Percentiles rank a stretch among this genome's conserved stretches.
These are phyloP conservation scores for Geotrichum histeridarum DNA, from an alignment of 1,139 yeast genomes.

Conservation along the genomic window DNA sequence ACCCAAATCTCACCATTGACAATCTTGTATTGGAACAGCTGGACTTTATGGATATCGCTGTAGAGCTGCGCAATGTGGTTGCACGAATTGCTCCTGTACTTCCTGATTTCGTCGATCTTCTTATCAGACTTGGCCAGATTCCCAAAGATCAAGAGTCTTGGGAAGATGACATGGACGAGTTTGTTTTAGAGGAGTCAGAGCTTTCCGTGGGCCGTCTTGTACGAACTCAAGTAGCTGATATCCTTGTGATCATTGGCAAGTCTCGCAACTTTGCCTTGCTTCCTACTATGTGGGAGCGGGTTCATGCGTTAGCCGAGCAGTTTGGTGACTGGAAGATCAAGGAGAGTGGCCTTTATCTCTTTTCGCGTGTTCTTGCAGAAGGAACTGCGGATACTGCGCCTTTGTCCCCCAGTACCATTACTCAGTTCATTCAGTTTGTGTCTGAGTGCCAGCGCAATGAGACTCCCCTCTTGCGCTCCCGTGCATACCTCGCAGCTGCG, in stretches of 20 bases:
- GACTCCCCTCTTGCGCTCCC: conserved; percentile 24
- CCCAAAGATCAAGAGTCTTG: conserved; percentile 35
- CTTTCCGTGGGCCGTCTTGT: conserved; percentile 42
- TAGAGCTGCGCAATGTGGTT: conserved; percentile 13
- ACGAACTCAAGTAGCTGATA: conserved; percentile 26
- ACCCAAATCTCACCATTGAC: conserved; percentile 15
- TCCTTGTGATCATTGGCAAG: conserved; percentile 21
- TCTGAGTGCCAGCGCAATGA: conserved; percentile 16
- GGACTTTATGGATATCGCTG: conserved; percentile 17
- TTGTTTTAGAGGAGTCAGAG: conserved; percentile 70
- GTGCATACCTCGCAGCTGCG: conserved; percentile 26
- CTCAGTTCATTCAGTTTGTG: conserved; percentile 16
- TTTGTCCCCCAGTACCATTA: conserved; percentile 19
- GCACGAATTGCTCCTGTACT: conserved; percentile 6
- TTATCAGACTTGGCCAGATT: conserved; percentile 28
- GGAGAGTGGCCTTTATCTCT: conserved; percentile 22
- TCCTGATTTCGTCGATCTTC: conserved; percentile 21
- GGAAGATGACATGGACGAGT: conserved; percentile 56
- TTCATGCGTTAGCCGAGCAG: conserved; percentile 2
- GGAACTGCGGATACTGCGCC: conserved; percentile 19
- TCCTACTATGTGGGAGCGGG: conserved; percentile 14
- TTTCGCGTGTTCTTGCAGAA: conserved; percentile 18
- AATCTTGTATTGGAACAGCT: conserved; percentile 15
- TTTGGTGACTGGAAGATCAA: conserved; percentile 18
- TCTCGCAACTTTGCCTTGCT: conserved; percentile 16